Evolutionary conservation across 2,329 filamentous ascomycete species (phyloP).

Genomic region (Verticillium dahliae): DNA sequence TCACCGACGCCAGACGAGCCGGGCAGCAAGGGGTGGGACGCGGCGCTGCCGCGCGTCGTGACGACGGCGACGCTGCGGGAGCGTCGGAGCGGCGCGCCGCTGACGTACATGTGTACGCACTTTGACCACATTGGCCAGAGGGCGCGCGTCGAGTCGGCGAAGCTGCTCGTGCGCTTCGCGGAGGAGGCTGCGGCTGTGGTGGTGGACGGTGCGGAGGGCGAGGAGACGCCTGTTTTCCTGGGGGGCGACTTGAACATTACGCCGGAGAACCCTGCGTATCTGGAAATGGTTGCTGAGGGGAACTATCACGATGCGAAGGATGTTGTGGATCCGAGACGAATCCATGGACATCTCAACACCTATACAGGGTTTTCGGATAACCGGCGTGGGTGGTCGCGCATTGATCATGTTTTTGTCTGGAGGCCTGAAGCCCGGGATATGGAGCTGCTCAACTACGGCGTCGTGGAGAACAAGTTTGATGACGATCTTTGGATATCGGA

Average conservation of each 20-base stretch:
- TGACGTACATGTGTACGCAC: conserved; percentile 46
- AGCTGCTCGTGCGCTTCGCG: conserved; percentile 26
- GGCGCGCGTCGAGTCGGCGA: conserved; percentile 32
- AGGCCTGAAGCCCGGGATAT: conserved; percentile 13
- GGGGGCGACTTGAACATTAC: conserved; percentile 24
- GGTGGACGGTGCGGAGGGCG: neutral
- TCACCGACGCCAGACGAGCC: conserved; percentile 46
- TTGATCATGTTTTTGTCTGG: conserved; percentile 25
- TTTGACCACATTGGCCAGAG: conserved; percentile 39
- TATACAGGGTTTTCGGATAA: conserved; percentile 20
- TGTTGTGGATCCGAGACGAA: conserved; percentile 14
- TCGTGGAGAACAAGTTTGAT: conserved; percentile 17
- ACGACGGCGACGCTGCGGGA: conserved; percentile 40
- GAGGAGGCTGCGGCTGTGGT: conserved; percentile 14
- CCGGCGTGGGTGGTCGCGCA: conserved; percentile 11
- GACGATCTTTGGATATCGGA: conserved; percentile 24
- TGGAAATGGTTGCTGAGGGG: conserved; percentile 14
- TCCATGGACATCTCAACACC: conserved; percentile 19
- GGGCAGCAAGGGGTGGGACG: conserved; percentile 55
- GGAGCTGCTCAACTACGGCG: conserved; percentile 17
- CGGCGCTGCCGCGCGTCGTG: conserved; percentile 34
- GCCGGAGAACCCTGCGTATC: conserved; percentile 18
- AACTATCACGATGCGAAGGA: conserved; percentile 17
- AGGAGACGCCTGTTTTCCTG: conserved; percentile 20
- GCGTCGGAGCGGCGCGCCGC: conserved; percentile 21